These are phyloP conservation scores for Phialocephala sp. DNA, from an alignment of 2,329 filamentous ascomycete species.

Conservation along the genomic window DNA sequence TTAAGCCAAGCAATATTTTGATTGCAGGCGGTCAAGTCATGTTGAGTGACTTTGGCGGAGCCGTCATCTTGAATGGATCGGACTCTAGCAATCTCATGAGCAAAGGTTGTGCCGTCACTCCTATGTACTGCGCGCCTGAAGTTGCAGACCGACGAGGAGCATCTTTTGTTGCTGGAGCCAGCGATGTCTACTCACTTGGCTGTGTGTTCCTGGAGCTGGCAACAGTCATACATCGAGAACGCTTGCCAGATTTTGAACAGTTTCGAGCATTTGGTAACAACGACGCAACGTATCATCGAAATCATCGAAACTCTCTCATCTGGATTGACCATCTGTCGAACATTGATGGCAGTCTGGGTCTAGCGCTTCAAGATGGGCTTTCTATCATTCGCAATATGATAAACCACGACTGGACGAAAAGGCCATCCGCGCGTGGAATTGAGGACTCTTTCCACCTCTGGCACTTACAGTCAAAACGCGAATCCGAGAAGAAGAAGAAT, in stretches of 20 bases:
- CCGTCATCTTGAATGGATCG: slow-evolving; percentile 7
- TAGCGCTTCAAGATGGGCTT: slow-evolving; percentile 1
- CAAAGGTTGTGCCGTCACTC: slow-evolving; percentile 14
- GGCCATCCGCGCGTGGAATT: slow-evolving; percentile 16
- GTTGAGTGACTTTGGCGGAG: slow-evolving; percentile 18
- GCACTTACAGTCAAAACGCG: neutral
- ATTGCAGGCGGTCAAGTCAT: slow-evolving; percentile 9
- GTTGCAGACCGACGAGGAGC: neutral
- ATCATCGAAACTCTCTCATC: slow-evolving; percentile 1
- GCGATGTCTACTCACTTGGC: slow-evolving; percentile 19
- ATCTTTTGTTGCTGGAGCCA: slow-evolving; percentile 7
- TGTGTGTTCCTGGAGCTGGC: slow-evolving; percentile 22
- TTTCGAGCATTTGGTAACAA: slow-evolving; percentile 10
- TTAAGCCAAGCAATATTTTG: slow-evolving; percentile 22
- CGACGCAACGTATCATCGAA: slow-evolving; percentile 8
- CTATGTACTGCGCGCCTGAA: slow-evolving; percentile 22
- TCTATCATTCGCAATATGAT: slow-evolving; percentile 13
- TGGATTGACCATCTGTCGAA: slow-evolving; percentile 19
- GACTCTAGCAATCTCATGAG: neutral
- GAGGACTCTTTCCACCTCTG: slow-evolving; percentile 5
- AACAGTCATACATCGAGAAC: slow-evolving; percentile 15
- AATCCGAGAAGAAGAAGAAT: slow-evolving; percentile 10
- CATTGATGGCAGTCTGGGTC: slow-evolving; percentile 13
- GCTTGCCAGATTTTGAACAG: slow-evolving; percentile 6
- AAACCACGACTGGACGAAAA: slow-evolving; percentile 5